Percentiles rank a stretch among this genome's conserved stretches.
Evolutionary conservation across 2,329 filamentous ascomycete species (phyloP).

Genomic region (Stagonosporopsis tanaceti): DNA sequence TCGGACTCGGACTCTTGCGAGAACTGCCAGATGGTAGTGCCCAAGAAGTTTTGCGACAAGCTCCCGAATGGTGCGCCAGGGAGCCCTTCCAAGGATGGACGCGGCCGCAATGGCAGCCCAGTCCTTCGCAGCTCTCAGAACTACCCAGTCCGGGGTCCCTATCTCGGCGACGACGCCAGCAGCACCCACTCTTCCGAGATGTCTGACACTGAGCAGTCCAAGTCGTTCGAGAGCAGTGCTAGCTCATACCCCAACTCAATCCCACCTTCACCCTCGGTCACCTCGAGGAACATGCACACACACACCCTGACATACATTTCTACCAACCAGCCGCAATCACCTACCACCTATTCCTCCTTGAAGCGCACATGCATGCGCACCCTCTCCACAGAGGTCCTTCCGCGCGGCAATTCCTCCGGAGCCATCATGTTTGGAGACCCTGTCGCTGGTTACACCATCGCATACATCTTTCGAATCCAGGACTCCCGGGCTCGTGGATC

Average conservation of each 20-base stretch:
- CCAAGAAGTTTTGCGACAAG: slow-evolving; percentile 62
- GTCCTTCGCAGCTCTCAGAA: slow-evolving; percentile 64
- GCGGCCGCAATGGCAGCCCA: slow-evolving; percentile 60
- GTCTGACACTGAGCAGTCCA: slow-evolving; percentile 50
- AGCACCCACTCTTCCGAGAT: slow-evolving; percentile 48
- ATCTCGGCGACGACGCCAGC: slow-evolving; percentile 38
- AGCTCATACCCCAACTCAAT: slow-evolving; percentile 44
- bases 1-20: slow-evolving; percentile 63
- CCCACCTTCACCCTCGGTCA: slow-evolving; percentile 54
- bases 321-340: slow-evolving; percentile 63
- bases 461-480: slow-evolving; percentile 66
- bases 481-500: slow-evolving; percentile 66
- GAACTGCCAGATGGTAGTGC: slow-evolving; percentile 64
- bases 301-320: slow-evolving; percentile 67
- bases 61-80: slow-evolving; percentile 63
- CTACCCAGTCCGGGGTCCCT: slow-evolving; percentile 58
- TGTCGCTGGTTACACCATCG: slow-evolving; percentile 65
- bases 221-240: slow-evolving; percentile 46
- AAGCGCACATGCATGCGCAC: slow-evolving; percentile 66
- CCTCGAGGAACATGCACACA: slow-evolving; percentile 55
- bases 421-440: slow-evolving; percentile 67
- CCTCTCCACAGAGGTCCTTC: slow-evolving; percentile 64
- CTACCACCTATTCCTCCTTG: slow-evolving; percentile 62
- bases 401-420: slow-evolving; percentile 63
- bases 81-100: slow-evolving; percentile 58